Evolutionary conservation across 2,329 filamentous ascomycete species (phyloP).

Genomic region (Fusarium nurragi): DNA sequence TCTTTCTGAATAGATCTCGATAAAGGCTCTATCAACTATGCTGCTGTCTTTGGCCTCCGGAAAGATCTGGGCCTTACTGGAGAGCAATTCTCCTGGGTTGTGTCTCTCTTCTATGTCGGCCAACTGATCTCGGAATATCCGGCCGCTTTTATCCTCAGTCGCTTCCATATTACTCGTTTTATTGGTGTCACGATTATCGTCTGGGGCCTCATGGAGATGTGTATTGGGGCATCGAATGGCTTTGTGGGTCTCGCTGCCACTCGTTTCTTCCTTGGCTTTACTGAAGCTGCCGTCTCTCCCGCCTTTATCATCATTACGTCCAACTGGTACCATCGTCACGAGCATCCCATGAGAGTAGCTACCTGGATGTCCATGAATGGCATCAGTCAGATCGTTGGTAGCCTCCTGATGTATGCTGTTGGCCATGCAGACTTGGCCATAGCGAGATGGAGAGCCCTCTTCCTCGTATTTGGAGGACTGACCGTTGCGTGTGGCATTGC

Average conservation of each 20-base stretch:
- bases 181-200: slow-evolving; percentile 39
- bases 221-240: slow-evolving; percentile 32
- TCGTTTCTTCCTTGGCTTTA: slow-evolving; percentile 46
- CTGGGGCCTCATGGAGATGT: slow-evolving; percentile 44
- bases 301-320: slow-evolving; percentile 48
- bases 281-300: slow-evolving; percentile 46
- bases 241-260: slow-evolving; percentile 40
- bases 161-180: slow-evolving; percentile 28
- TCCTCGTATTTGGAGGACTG: slow-evolving; percentile 31
- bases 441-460: slow-evolving; percentile 30
- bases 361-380: slow-evolving; percentile 47
- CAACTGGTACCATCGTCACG: slow-evolving; percentile 45
- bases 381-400: slow-evolving; percentile 44
- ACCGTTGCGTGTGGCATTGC: slow-evolving; percentile 18
- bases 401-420: slow-evolving; percentile 45
- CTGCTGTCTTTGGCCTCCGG: slow-evolving; percentile 30
- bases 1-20: slow-evolving; percentile 23
- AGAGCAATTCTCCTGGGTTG: slow-evolving; percentile 22
- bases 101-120: slow-evolving; percentile 35
- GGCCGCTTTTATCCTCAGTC: slow-evolving; percentile 29
- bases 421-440: slow-evolving; percentile 27
- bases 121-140: slow-evolving; percentile 31
- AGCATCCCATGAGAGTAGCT: slow-evolving; percentile 46
- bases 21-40: slow-evolving; percentile 33
- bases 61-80: slow-evolving; percentile 18